phyloP scores from a whole-genome alignment of 2,329 filamentous ascomycete genomes.

The Cryphonectria nitschkei region DNA sequence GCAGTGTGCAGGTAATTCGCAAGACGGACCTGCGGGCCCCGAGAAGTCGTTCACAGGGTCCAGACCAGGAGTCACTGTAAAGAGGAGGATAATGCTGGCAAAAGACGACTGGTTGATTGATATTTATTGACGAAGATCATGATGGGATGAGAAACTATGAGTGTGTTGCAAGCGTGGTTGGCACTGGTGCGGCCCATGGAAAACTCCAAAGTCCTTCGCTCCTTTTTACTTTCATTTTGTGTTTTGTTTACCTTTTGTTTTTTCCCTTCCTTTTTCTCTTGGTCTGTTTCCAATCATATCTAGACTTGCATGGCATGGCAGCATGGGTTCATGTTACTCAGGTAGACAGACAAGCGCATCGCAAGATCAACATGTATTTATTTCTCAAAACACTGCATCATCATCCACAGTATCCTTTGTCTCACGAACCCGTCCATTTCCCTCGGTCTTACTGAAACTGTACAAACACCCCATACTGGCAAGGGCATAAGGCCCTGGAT shows the following conservation, averaged over 20 bases:
- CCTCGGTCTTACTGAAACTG: not conserved
- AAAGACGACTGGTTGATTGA: slow-evolving; percentile 7
- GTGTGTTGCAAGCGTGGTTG: not conserved
- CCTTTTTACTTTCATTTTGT: not conserved
- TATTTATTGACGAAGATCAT: slow-evolving; percentile 3
- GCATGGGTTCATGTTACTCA: slow-evolving; percentile 4
- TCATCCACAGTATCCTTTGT: not conserved
- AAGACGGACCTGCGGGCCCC: slow-evolving; percentile 25
- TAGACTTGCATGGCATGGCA: not conserved
- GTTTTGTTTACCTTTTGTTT: not conserved
- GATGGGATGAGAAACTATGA: not conserved
- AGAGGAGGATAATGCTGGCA: not conserved
- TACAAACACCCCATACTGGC: not conserved
- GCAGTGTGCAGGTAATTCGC: slow-evolving; percentile 24
- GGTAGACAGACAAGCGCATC: slow-evolving; percentile 17
- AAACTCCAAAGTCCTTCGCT: not conserved
- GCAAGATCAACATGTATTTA: slow-evolving; percentile 17
- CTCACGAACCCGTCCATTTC: not conserved
- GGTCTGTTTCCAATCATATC: not conserved
- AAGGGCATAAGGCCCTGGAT: not conserved
- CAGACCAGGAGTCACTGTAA: slow-evolving; percentile 21
- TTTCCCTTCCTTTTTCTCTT: not conserved
- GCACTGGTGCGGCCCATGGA: not conserved
- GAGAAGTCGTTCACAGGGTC: slow-evolving; percentile 23
- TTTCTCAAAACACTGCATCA: not conserved